Evolutionary conservation across 176 grass and related monocot species (phyloP), one percentile per base, ranked within the genome.

Genomic region (Oryza nivara): DNA sequence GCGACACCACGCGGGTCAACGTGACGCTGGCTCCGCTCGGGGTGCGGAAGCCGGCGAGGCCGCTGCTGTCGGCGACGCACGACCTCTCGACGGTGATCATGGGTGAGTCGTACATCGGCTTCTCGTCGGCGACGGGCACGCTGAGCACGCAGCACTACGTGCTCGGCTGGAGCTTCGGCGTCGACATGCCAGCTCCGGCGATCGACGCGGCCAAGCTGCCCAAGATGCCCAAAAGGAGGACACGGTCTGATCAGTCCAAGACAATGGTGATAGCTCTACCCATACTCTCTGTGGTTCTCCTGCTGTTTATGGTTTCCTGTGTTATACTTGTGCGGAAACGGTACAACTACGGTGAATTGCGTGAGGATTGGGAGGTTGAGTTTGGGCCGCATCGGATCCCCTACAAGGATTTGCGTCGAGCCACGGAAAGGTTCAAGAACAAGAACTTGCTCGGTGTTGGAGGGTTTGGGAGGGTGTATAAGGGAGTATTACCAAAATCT

Each of bases 121-220:
- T 94, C 83, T 87, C 89, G 8, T 68, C 92, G 13, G 74, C 92
- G 23, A 89, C 76, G 28, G 92, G 86, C 3, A 73, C 36, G 16
- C 11, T 71, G 10, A 41, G 20, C 5, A 78, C 74, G n/a, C 38
- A 46, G 76, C 92, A 94, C 65, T 94, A 86, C 15, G 83, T 94
- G 17, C 81, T 94, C 1, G 92, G 87, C 9, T 94, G 90, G 87
- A 94, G 90, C 85, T 94, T 92, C 22, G 86, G 52, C n/a, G 45
- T 89, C 32, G 79, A 80, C 17, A 80, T 20, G 35, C 51, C 20
- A 10, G 88, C 88, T 35, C 78, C 66, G 67, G 15, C n/a, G 3
- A 75, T 93, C 67, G 78, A 90, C 88, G n/a, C 69, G 58, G 71
- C 80, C 10, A 84, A 74, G 8, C 72, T 89, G 30, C 92, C 86